Conservation (phyloP, 2,329 filamentous ascomycete species). For the Colletotrichum limetticola region DNA sequence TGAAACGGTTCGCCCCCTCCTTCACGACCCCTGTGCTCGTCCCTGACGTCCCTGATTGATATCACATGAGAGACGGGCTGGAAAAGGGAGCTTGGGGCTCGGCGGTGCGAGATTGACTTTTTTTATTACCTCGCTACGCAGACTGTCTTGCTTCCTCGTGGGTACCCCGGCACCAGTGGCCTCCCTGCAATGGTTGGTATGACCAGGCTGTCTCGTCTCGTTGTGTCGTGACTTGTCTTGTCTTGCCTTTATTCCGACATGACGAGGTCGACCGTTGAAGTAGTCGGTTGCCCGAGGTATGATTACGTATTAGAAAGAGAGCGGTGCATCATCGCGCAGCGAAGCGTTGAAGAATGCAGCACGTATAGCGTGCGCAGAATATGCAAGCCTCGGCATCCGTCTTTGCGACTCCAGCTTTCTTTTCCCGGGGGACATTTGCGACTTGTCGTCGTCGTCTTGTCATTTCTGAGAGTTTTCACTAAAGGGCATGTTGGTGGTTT, state of each 20-base stretch:
- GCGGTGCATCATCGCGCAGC: conserved; percentile 13
- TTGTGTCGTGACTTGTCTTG: conserved; percentile 3
- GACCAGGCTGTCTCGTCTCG: conserved; percentile 9
- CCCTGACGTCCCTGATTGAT: conserved; percentile 25
- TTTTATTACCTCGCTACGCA: not conserved
- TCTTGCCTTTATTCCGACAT: conserved; percentile 15
- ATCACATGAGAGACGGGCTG: conserved; percentile 17
- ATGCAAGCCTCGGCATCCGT: conserved; percentile 24
- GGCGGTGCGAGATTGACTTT: conserved; percentile 27
- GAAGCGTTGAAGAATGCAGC: conserved; percentile 32
- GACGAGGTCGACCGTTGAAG: conserved; percentile 7
- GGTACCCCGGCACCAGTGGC: not conserved
- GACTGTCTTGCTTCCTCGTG: not conserved
- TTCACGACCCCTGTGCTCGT: conserved; percentile 14
- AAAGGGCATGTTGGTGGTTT: conserved; percentile 18
- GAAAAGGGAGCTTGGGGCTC: conserved; percentile 26
- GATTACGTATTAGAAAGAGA: conserved; percentile 9
- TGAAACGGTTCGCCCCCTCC: conserved; percentile 26
- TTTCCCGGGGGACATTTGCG: not conserved
- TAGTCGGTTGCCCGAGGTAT: not conserved
- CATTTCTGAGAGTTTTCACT: conserved; percentile 23
- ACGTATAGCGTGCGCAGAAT: conserved; percentile 21
- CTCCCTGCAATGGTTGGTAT: conserved; percentile 1
- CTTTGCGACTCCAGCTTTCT: conserved; percentile 15
- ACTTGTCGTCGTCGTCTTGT: conserved; percentile 9